Base-by-base conservation (phyloP, 768 basidiomycete genomes). In the Russula sp. region DNA sequence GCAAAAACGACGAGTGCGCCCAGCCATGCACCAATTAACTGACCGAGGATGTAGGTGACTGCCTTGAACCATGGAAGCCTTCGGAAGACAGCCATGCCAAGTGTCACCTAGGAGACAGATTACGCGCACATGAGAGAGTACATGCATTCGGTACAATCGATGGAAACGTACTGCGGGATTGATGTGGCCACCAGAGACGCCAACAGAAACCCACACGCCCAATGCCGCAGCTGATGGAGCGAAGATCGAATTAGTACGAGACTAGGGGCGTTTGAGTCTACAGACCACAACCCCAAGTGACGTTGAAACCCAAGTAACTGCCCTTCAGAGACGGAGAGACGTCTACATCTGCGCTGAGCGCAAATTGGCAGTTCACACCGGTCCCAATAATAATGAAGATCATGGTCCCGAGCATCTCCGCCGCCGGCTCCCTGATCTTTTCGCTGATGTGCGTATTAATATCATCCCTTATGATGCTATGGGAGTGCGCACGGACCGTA, bases 21-120 rank as follows among this genome's bases (percentile, higher is more conserved):
- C 49, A 82, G 77, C 37, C 86, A 67, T 2, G 74, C 86, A 34
- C 87, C 88, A 57, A 87, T 70, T 16, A 86, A 58, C 70, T 89
- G 88, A 1, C 84, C 80, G 54, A 83, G 68, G 45, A 88, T 81
- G 71, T 84, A 91, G 20, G 68, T 78, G 1, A 89, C 89, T 0
- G 90, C 90, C 71, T 92, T 92, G 68, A 78, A 79, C 86, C 88
- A 88, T 0, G 90, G 87, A 73, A 93, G 92, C 48, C 79, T 79
- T 66, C 90, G 83, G 72, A 84, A 84, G 3, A 82, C 77, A 4
- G 87, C 88, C 52, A 91, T 69, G 10, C 83, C 78, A 51, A 93
- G 73, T 14, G 90, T 93, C 39, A 91, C 80, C 85, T 87, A n/a
- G 22, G 16, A 11, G 47, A 39, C 27, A 39, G 8, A 47, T 27